Conservation (phyloP, 2,329 filamentous ascomycete species). For the Parasarocladium wereldwijsianum region DNA sequence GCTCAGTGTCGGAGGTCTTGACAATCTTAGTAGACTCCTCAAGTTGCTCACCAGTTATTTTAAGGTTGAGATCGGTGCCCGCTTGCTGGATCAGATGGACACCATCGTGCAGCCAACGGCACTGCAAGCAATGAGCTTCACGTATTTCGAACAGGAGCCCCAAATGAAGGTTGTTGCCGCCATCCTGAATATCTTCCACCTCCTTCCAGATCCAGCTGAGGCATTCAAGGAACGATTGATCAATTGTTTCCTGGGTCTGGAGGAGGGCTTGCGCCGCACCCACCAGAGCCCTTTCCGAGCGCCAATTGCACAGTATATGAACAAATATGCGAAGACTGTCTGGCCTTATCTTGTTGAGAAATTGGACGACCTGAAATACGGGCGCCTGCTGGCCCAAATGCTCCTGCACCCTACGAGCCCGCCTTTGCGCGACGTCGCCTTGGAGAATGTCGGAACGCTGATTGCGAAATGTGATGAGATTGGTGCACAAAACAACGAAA, state of each 20-base stretch:
- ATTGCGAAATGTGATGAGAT: slow-evolving; percentile 52
- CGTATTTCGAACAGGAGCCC: slow-evolving; percentile 79
- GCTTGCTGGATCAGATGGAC: slow-evolving; percentile 88
- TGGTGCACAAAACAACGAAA: slow-evolving; percentile 52
- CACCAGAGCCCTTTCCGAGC: slow-evolving; percentile 83
- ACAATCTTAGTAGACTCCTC: slow-evolving; percentile 78
- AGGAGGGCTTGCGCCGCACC: slow-evolving; percentile 72
- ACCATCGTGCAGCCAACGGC: slow-evolving; percentile 68
- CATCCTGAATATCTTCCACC: slow-evolving; percentile 92
- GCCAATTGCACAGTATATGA: slow-evolving; percentile 84
- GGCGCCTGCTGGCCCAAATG: slow-evolving; percentile 81
- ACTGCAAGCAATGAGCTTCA: slow-evolving; percentile 86
- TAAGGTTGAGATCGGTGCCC: slow-evolving; percentile 91
- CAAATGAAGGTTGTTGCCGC: slow-evolving; percentile 92
- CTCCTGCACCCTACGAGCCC: slow-evolving; percentile 62
- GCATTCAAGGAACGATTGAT: slow-evolving; percentile 84
- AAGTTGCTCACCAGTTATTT: slow-evolving; percentile 96
- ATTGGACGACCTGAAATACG: slow-evolving; percentile 73
- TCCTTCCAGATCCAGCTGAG: slow-evolving; percentile 81
- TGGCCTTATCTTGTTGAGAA: slow-evolving; percentile 68
- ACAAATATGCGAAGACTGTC: slow-evolving; percentile 79
- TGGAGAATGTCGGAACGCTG: slow-evolving; percentile 58
- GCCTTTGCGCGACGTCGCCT: slow-evolving; percentile 59
- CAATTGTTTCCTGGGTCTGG: slow-evolving; percentile 77
- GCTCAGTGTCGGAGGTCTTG: slow-evolving; percentile 74